Base-by-base conservation (phyloP, 2,329 filamentous ascomycete genomes). In the Macroventuria anomochaeta region DNA sequence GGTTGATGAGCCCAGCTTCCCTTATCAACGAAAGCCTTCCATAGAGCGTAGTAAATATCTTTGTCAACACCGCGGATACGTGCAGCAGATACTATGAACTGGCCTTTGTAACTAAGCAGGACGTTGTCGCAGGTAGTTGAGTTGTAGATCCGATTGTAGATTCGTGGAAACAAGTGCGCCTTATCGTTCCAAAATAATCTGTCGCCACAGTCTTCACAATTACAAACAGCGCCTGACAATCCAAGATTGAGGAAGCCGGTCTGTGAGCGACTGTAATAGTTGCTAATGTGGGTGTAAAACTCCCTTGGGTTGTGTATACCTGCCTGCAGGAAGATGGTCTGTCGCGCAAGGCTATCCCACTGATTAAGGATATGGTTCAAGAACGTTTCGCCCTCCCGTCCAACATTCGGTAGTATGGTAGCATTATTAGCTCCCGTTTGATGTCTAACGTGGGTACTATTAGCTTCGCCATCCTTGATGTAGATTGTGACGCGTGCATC, bases 321-420 rank as follows among this genome's bases (percentile, higher is more conserved):
- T 3, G 78, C 79, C 65, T 81, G 79, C 5, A 81, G 66, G 67
- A 82, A 82, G 21, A 81, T 55, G 0, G 78, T 80, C 42, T 81
- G 78, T 11, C 51, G 67, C 10, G 79, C 75, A 3, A 82, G 72
- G 18, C 60, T 61, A 31, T 80, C 74, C 75, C 76, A 82, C 34
- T 68, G 53, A 12, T 58, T 63, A 3, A 79, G 51, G 28, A 81
- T 80, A 57, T 82, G 80, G 53, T 75, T 64, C 3, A 82, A 73
- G 62, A 78, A 81, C 3, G 78, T 78, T 7, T 77, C 77, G 15
- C 75, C 72, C 59, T 80, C 76, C 29, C 79, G 72, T 18, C 80
- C 80, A 26, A 73, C 55, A 46, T 81, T 81, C 5, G 64, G 65
- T 2, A 71, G 52, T 8, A 56, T 47, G 11, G 60, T 62, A 10